Evolutionary conservation across 2,329 filamentous ascomycete species (phyloP).

Genomic region (Alternaria viburni): DNA sequence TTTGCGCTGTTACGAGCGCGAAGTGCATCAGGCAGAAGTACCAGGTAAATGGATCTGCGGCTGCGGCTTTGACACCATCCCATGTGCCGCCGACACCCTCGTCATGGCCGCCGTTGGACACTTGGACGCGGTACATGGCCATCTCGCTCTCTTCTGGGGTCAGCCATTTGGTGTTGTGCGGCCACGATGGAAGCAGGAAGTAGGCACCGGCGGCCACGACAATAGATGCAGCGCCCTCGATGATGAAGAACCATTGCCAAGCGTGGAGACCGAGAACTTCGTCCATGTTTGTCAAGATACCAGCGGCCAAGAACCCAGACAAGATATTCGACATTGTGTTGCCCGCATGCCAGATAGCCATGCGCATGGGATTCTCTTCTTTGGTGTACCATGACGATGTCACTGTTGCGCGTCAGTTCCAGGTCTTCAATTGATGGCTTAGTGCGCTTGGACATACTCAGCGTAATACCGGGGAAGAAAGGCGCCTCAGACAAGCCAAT

Average conservation of each 20-base stretch:
- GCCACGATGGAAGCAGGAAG: slow-evolving; percentile 37
- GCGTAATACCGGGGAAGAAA: slow-evolving; percentile 47
- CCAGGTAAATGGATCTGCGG: slow-evolving; percentile 51
- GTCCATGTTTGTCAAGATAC: slow-evolving; percentile 54
- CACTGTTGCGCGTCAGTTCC: slow-evolving; percentile 8
- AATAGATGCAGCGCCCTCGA: slow-evolving; percentile 63
- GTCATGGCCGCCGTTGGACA: slow-evolving; percentile 39
- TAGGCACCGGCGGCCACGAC: slow-evolving; percentile 43
- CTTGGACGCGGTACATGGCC: slow-evolving; percentile 36
- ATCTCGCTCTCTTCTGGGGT: slow-evolving; percentile 28
- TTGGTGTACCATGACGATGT: slow-evolving; percentile 57
- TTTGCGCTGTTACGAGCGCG: slow-evolving; percentile 38
- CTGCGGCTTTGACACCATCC: slow-evolving; percentile 47
- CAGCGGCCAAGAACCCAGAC: slow-evolving; percentile 55
- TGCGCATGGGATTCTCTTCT: slow-evolving; percentile 52
- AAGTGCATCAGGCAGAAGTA: slow-evolving; percentile 52
- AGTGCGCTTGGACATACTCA: slow-evolving; percentile 38
- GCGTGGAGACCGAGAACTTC: slow-evolving; percentile 43
- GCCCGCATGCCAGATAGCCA: slow-evolving; percentile 56
- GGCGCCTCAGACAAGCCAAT: slow-evolving; percentile 49
- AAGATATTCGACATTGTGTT: slow-evolving; percentile 56
- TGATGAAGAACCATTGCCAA: slow-evolving; percentile 57
- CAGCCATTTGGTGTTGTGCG: slow-evolving; percentile 20
- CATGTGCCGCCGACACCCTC: slow-evolving; percentile 52
- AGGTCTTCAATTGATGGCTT: accelerated